These are phyloP conservation scores for Hortiboletus flavorubellus DNA, from an alignment of 768 basidiomycete species.

Conservation along the genomic window DNA sequence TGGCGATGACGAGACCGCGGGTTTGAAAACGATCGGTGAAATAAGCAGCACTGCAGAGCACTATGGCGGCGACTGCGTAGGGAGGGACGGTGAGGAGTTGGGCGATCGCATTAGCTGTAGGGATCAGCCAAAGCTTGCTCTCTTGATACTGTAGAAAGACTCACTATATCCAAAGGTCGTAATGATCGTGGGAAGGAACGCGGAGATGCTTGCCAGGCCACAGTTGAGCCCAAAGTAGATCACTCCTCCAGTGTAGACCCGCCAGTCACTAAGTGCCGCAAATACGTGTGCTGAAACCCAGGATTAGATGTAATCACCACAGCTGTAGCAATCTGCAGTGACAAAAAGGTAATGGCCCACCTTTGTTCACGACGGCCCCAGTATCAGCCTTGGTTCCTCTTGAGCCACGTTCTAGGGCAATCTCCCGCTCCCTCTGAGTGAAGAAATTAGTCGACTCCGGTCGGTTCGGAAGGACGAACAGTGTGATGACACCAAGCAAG, in stretches of 20 bases:
- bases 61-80: slow-evolving; percentile 65
- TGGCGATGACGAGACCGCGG: slow-evolving; percentile 42
- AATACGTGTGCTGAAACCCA: slow-evolving; percentile 50
- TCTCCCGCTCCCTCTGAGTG: slow-evolving; percentile 45
- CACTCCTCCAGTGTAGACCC: slow-evolving; percentile 60
- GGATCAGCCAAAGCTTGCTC: background rate
- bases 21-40: slow-evolving; percentile 64
- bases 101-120: slow-evolving; percentile 55
- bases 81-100: slow-evolving; percentile 81
- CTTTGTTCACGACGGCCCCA: slow-evolving; percentile 61
- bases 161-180: slow-evolving; percentile 67
- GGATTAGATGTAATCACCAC: background rate
- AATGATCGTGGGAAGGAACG: slow-evolving; percentile 83
- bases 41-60: slow-evolving; percentile 58
- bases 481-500: slow-evolving; percentile 53
- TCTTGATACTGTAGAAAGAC: slow-evolving; percentile 21
- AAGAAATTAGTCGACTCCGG: slow-evolving; percentile 68
- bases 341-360: slow-evolving; percentile 29
- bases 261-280: slow-evolving; percentile 70
- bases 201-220: slow-evolving; percentile 74
- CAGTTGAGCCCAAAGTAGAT: slow-evolving; percentile 79
- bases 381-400: slow-evolving; percentile 62
- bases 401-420: slow-evolving; percentile 67
- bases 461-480: slow-evolving; percentile 61
- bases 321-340: background rate